Evolutionary conservation across 345 rosid genomes (phyloP).

Genomic region (Citrus mangshanensis): DNA sequence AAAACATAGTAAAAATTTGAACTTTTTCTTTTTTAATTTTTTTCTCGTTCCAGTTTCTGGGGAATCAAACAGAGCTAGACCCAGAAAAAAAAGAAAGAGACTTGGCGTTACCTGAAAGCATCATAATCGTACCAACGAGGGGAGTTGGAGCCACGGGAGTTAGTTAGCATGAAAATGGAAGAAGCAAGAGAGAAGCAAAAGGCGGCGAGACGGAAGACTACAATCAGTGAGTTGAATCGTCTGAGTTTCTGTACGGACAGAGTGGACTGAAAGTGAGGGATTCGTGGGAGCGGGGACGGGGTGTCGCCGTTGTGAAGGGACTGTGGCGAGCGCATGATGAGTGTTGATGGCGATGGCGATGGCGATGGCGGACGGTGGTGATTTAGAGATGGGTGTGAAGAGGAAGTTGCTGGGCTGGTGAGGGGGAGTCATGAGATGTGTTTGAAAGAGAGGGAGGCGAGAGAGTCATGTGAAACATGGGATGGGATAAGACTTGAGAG

Average conservation of each 20-base stretch:
- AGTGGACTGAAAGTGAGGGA: constrained; percentile 67
- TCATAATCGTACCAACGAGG: constrained; percentile 84
- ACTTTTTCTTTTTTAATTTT: neutral
- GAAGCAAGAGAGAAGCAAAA: constrained; percentile 83
- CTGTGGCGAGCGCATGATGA: constrained; percentile 68
- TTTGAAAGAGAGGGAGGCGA: constrained; percentile 3
- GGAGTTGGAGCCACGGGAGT: constrained; percentile 52
- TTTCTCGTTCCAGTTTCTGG: neutral
- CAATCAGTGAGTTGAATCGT: constrained; percentile 73
- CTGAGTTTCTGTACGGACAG: constrained; percentile 71
- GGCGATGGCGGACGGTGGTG: constrained; percentile 6
- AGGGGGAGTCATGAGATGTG: constrained; percentile 17
- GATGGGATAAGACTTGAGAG: neutral
- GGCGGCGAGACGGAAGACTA: constrained; percentile 67
- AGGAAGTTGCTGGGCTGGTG: neutral
- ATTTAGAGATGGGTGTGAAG: neutral
- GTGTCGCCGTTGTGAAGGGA: constrained; percentile 60
- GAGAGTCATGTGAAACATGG: neutral
- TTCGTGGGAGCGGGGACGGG: constrained; percentile 40
- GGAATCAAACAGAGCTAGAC: constrained; percentile 1
- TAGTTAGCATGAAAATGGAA: constrained; percentile 83
- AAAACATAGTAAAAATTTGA: neutral
- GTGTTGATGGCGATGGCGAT: neutral
- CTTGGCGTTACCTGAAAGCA: constrained; percentile 69
- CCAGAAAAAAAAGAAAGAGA: neutral